Base-by-base conservation (phyloP, 306 rosid species). In the Rubus parviflorus region DNA sequence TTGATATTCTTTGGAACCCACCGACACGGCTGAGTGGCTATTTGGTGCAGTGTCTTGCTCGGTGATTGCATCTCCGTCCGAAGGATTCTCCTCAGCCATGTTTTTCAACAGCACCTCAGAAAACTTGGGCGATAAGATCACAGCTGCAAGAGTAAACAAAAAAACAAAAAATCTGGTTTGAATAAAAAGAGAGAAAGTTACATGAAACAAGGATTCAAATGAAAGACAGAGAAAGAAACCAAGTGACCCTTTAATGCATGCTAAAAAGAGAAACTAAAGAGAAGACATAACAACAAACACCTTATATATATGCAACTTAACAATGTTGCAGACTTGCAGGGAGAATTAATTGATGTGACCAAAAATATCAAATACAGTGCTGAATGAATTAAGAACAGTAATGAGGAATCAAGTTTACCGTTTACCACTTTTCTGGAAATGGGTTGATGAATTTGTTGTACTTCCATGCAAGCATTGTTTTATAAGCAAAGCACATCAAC, bases 51-150 rank as follows among this genome's bases (percentile, higher is more conserved):
- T 51, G 74, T n/a, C 79, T 23, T 82, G 83, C 19, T 70, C 69
- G 35, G 68, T 70, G 66, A 66, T 62, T 40, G 51, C 64, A 20
- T 80, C 86, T 73, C 75, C 83, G 20, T 77, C 80, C 49, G 65
- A 57, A 71, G 67, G 73, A 48, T 63, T 83, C 53, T 68, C 85
- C 46, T 69, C 81, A 40, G 65, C 86, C 93, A 88, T 89, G 54
- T 87, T 74, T 37, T 58, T 12, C 11, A 30, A 40, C n/a, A 12
- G 25, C 37, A 14, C 37, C 66, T 54, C 76, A 13, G 75, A 38
- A 20, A 52, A 52, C 35, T 30, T 30, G 22, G 61, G 30, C 23
- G 16, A n/a, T 19, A 22, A 42, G 71, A 42, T 66, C 0, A 41
- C 70, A 41, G 19, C 19, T 22, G 8, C 35, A 68, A 45, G 19